phyloP scores from a whole-genome alignment of 305 asterid species.

The Fraxinus velutina region DNA sequence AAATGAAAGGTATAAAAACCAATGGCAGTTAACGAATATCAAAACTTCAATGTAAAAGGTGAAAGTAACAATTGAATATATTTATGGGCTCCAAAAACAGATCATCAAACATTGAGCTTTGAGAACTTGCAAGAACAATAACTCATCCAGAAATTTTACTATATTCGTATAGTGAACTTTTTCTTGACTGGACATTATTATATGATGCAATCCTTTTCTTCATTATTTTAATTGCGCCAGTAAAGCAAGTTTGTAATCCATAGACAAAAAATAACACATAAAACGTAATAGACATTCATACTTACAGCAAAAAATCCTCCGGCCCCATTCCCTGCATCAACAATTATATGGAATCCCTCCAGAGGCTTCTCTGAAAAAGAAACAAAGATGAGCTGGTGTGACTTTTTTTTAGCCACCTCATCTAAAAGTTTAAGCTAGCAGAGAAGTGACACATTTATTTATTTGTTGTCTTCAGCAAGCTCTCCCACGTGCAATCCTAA shows the following conservation, averaged over 20 bases:
- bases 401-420: not conserved
- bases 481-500: not conserved
- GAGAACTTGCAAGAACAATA: slow-evolving; percentile 17
- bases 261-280: slow-evolving; percentile 17
- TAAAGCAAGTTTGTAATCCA: not conserved
- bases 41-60: not conserved
- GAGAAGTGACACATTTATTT: not conserved
- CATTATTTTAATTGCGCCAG: not conserved
- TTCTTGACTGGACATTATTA: not conserved
- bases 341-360: slow-evolving; percentile 94
- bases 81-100: slow-evolving; percentile 4
- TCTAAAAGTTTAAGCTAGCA: not conserved
- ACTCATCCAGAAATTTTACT: slow-evolving; percentile 3
- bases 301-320: slow-evolving; percentile 98
- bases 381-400: slow-evolving; percentile 29
- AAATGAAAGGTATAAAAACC: not conserved
- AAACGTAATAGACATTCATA: slow-evolving; percentile 17
- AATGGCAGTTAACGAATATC: slow-evolving; percentile 1
- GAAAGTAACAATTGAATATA: not conserved
- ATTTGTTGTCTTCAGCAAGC: not conserved
- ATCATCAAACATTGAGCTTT: slow-evolving; percentile 8
- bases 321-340: slow-evolving; percentile 99
- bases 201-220: not conserved
- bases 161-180: not conserved
- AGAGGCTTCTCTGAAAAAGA: slow-evolving; percentile 80